A percentile compares a stretch with the other conserved stretches of the same genome.
phyloP scores from a whole-genome alignment of 2,329 filamentous ascomycete species.

The Pezicula rhizophila region DNA sequence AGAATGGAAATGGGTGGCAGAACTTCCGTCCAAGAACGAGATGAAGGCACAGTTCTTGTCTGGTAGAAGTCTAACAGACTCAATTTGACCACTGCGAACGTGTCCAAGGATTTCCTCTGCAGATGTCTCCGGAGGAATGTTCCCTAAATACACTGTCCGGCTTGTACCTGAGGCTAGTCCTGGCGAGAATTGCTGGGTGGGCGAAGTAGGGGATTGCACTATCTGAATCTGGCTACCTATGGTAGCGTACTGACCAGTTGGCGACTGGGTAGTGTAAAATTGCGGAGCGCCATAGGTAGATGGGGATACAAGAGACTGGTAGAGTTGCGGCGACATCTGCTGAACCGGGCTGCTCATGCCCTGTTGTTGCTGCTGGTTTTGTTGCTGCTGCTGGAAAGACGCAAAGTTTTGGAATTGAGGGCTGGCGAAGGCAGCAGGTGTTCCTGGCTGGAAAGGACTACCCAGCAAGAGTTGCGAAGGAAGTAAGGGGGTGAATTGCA shows the following conservation, averaged over 20 bases:
- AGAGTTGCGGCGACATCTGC: slow-evolving; percentile 75
- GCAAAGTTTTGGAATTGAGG: slow-evolving; percentile 86
- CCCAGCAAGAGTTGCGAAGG: slow-evolving; percentile 92
- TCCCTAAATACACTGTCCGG: slow-evolving; percentile 93
- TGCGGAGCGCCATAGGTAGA: slow-evolving; percentile 77
- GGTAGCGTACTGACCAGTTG: slow-evolving; percentile 64
- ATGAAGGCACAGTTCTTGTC: slow-evolving; percentile 99
- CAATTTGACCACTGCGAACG: slow-evolving; percentile 94
- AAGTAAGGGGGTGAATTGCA: slow-evolving; percentile 96
- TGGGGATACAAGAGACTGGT: slow-evolving; percentile 79
- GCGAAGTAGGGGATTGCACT: slow-evolving; percentile 54
- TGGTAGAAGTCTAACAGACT: slow-evolving; percentile 92
- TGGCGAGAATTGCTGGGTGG: slow-evolving; percentile 70
- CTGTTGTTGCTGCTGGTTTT: slow-evolving; percentile 46
- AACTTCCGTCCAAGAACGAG: slow-evolving; percentile 95
- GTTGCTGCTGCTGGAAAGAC: slow-evolving; percentile 62
- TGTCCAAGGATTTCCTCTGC: slow-evolving; percentile 96
- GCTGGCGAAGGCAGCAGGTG: slow-evolving; percentile 80
- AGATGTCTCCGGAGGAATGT: slow-evolving; percentile 95
- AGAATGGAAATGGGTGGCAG: slow-evolving; percentile 97
- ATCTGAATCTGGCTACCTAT: slow-evolving; percentile 37
- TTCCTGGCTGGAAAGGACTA: slow-evolving; percentile 94
- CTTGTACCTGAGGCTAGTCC: slow-evolving; percentile 84
- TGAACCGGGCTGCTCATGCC: slow-evolving; percentile 70
- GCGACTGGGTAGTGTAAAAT: slow-evolving; percentile 81